Base-by-base conservation (phyloP, 345 rosid species). In the Bruguiera parviflora region DNA sequence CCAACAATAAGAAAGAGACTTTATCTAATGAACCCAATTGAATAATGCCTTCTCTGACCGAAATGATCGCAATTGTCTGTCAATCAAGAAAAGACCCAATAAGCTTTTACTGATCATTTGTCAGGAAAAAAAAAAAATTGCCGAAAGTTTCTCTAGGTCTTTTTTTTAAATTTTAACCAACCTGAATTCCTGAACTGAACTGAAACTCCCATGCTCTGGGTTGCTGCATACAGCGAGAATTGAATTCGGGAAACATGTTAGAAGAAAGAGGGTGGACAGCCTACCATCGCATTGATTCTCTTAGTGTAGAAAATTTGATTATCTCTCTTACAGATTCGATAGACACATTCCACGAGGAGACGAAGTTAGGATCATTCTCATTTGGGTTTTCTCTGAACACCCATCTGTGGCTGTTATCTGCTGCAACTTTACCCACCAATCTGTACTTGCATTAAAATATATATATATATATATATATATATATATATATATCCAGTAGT, bases 371-470 rank as follows among this genome's bases (percentile, higher is more conserved):
- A 64, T 86, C 91, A 65, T 29, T 74, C 68, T 82, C 84, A 75
- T 68, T 82, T 63, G 72, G 58, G 67, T 72, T 73, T 73, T 82
- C 88, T 58, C 72, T 85, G 56, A 78, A 80, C 55, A 87, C 85
- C 95, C 91, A 89, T 73, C 81, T 89, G 79, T 89, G 95, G 73
- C 88, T 84, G 69, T 81, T 82, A 20, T 89, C 95, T 55, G 89
- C 95, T 46, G 95, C 91, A 75, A 89, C 84, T 77, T 89, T 89
- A 20, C 95, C 95, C 1, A 87, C 81, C 61, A 89, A 77, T 66
- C 95, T 89, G 88, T 65, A 77, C 66, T 57, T 13, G 49, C 49
- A 61, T 64, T 66, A 22, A 37, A 35, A 8, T 52, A 24, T 47
- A 18, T 5, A 24, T 53, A 37, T 51, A 51, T 32, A 25, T 57